Evolutionary conservation across 148 eudicot species (phyloP).

Genomic region (Vaccinium vitisidaea): DNA sequence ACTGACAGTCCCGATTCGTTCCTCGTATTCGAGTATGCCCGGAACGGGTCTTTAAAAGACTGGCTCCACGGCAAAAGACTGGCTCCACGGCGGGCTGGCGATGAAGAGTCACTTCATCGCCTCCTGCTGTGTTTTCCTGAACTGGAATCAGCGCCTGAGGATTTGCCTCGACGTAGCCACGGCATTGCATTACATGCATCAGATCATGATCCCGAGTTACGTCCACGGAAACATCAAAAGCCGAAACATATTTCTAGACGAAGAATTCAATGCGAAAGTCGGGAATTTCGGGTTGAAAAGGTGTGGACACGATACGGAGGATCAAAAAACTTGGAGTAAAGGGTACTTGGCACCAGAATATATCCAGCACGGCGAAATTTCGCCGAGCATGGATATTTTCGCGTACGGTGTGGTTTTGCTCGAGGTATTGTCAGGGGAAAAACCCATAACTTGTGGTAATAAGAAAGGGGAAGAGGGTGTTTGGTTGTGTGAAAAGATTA

Average conservation of each 20-base stretch:
- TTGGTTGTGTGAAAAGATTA: conserved; percentile 40
- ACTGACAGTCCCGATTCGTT: conserved; percentile 38
- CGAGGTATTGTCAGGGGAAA: conserved; percentile 70
- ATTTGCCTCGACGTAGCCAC: conserved; percentile 79
- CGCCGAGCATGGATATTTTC: conserved; percentile 53
- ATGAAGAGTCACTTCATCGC: conserved; percentile 89
- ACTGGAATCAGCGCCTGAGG: conserved; percentile 73
- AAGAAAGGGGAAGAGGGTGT: conserved; percentile 31
- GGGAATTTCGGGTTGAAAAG: conserved; percentile 74
- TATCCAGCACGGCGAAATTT: conserved; percentile 24
- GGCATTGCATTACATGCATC: conserved; percentile 85
- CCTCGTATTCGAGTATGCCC: conserved; percentile 73
- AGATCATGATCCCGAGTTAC: conserved; percentile 67
- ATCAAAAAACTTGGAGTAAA: conserved; percentile 47
- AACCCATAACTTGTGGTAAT: conserved; percentile 33
- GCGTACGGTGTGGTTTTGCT: conserved; percentile 77
- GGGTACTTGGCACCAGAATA: conserved; percentile 85
- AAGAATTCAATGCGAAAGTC: conserved; percentile 72
- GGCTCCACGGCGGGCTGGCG: conserved; percentile 93
- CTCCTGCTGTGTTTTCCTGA: conserved; percentile 72
- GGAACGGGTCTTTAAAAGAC: conserved; percentile 80
- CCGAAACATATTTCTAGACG: conserved; percentile 76
- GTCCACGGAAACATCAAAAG: conserved; percentile 65
- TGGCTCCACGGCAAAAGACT: conserved; percentile 91
- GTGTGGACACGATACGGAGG: conserved; percentile 29